These are phyloP conservation scores for Suhomyces bribrorum DNA, from an alignment of 1,139 yeast genomes.

Conservation along the genomic window DNA sequence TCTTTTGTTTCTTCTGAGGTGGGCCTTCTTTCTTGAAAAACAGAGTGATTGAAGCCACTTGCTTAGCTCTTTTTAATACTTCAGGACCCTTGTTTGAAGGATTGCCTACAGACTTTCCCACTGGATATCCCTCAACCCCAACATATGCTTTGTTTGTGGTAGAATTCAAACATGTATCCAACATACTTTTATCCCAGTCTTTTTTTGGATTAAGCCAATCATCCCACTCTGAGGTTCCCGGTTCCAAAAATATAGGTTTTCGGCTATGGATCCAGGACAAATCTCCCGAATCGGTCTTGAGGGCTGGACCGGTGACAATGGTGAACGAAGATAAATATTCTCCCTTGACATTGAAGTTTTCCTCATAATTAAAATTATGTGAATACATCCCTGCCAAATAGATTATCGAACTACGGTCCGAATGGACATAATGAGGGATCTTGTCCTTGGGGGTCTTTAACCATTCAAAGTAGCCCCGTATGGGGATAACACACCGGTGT, in stretches of 20 bases:
- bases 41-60: conserved; percentile 29
- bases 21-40: conserved; percentile 24
- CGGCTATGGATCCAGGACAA: conserved; percentile 72
- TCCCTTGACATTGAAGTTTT: conserved; percentile 23
- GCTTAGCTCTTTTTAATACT: conserved; percentile 19
- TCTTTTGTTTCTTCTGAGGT: conserved; percentile 1
- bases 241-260: conserved; percentile 71
- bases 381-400: conserved; percentile 74
- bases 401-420: conserved; percentile 52
- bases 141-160: conserved; percentile 42
- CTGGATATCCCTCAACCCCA: conserved; percentile 54
- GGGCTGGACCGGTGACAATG: conserved; percentile 72
- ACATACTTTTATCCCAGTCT: conserved; percentile 37
- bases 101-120: conserved; percentile 66
- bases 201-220: conserved; percentile 60
- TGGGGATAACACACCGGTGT: conserved; percentile 68
- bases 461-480: conserved; percentile 91
- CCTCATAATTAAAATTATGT: conserved; percentile 40
- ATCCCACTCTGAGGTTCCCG: conserved; percentile 56
- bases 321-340: conserved; percentile 56
- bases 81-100: conserved; percentile 25
- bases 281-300: conserved; percentile 40
- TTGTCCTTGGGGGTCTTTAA: conserved; percentile 37
- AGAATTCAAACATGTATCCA: conserved; percentile 41
- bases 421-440: conserved; percentile 65